Conservation (phyloP, 805 yeast genomes). For the Metschnikowia bowlesiae region DNA sequence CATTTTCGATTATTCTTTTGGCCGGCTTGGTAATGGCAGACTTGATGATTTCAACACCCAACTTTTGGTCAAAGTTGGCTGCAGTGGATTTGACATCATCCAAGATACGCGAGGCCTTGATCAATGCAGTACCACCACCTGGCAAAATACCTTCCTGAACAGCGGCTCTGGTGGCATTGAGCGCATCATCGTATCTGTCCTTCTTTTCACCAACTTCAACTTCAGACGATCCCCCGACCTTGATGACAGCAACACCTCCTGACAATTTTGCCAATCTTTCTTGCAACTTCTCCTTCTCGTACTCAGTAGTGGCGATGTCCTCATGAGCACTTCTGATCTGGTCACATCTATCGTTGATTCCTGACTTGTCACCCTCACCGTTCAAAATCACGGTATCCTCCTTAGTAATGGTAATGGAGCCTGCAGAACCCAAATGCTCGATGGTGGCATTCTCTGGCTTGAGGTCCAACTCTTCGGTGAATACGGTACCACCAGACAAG, state of each 20-base stretch:
- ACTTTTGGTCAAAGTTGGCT: slow-evolving; percentile 87
- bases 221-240: slow-evolving; percentile 96
- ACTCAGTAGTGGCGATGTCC: slow-evolving; percentile 73
- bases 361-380: slow-evolving; percentile 85
- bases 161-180: slow-evolving; percentile 98
- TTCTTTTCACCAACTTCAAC: slow-evolving; percentile 99
- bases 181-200: slow-evolving; percentile 97
- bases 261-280: slow-evolving; percentile 95
- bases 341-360: slow-evolving; percentile 81
- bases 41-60: slow-evolving; percentile 91
- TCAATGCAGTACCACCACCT: slow-evolving; percentile 98
- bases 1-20: slow-evolving; percentile 89
- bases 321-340: slow-evolving; percentile 82
- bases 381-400: slow-evolving; percentile 92
- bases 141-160: slow-evolving; percentile 98
- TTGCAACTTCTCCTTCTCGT: slow-evolving; percentile 95
- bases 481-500: slow-evolving; percentile 87
- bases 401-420: slow-evolving; percentile 87
- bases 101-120: slow-evolving; percentile 81
- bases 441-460: slow-evolving; percentile 92
- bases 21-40: slow-evolving; percentile 95
- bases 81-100: slow-evolving; percentile 62
- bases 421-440: slow-evolving; percentile 87
- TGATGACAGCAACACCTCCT: slow-evolving; percentile 97
- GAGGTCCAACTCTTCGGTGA: slow-evolving; percentile 90